Evolutionary conservation across 2,329 filamentous ascomycete genomes (phyloP), one percentile per base, ranked within the genome.

Genomic region (Fusarium goolgardi): DNA sequence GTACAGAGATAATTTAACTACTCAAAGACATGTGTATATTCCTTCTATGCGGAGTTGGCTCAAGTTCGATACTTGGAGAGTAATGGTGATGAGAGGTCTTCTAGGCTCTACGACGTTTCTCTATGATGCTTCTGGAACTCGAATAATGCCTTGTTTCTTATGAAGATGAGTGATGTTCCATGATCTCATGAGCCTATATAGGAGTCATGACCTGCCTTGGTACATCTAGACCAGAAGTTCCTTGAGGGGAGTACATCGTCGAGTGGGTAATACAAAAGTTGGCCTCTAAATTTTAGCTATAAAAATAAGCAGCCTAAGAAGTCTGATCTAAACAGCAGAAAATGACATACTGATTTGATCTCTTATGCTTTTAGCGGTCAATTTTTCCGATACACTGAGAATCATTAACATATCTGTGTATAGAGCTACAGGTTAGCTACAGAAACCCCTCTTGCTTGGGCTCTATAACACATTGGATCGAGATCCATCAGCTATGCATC

Each of bases 1-100:
- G 44, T 39, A 51, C 58, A 56, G 34, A 67, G 47, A 64, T 69
- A 54, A 60, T 56, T 32, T 50, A 46, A 69, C 27, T 55, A 60
- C 58, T 59, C 54, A 45, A 67, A 60, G 50, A 63, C 46, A 40
- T 41, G 56, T 45, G 47, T 56, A 53, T 49, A 40, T 51, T 52
- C 40, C 10, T 43, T 25, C 12, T 45, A 31, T 20, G 7, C n/a
- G 2, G 18, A 20, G 27, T 20, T 8, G 12, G 18, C 18, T 18
- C 6, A 20, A 16, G 15, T 6, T 29, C 6, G 15, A 25, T n/a
- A 12, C 20, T 13, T n/a, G 2, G 7, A 18, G n/a, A 39, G 47
- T 29, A 34, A 40, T 35, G 10, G 9, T 27, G 10, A 23, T 8
- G 18, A 39, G 6, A 9, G 6, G 3, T 13, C n/a, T 13, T 39